Evolutionary conservation across 2,329 filamentous ascomycete species (phyloP), one percentile per base, ranked within the genome.

Genomic region (Alternaria dauci): DNA sequence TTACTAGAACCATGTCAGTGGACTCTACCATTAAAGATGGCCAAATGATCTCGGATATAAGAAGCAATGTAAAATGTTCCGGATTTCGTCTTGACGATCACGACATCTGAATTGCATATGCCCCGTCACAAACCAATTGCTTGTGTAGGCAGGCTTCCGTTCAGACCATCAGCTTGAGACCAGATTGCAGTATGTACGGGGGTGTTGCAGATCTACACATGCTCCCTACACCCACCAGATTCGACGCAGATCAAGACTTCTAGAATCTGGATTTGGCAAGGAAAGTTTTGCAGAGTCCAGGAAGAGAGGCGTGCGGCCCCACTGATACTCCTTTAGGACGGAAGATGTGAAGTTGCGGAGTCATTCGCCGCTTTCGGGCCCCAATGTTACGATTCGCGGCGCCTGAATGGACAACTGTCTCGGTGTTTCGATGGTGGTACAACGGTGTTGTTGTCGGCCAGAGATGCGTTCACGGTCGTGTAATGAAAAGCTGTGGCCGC

Each of bases 361-460:
- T 25, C 20, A 50, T 23, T 50, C 32, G 46, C 20, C 46, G 46
- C 34, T 11, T 1, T 50, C 32, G 46, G 46, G 46, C 20, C n/a
- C 20, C 8, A 50, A 36, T 38, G 23, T 20, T 38, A 18, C 23
- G 46, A 48, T 48, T 18, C 18, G 32, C 32, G 26, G 11, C 3
- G 20, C n/a, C 32, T 38, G n/a, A 26, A 14, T 26, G 20, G 46
- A 50, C 30, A 34, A n/a, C 9, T 18, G 23, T 12, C 46, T 50
- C 46, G 46, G 46, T 38, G 46, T 38, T 50, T 50, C 32, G 32
- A 50, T 50, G 46, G 46, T 38, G 30, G 32, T 38, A 36, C 32
- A 50, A 38, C 46, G 46, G 46, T 50, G 46, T 36, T 50, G 38
- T 36, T 8, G 46, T 50, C 46, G 46, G 46, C 25, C 5, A 30